Evolutionary conservation across 2,329 filamentous ascomycete genomes (phyloP), one percentile per base, ranked within the genome.

Genomic region (Botrytis medusae): DNA sequence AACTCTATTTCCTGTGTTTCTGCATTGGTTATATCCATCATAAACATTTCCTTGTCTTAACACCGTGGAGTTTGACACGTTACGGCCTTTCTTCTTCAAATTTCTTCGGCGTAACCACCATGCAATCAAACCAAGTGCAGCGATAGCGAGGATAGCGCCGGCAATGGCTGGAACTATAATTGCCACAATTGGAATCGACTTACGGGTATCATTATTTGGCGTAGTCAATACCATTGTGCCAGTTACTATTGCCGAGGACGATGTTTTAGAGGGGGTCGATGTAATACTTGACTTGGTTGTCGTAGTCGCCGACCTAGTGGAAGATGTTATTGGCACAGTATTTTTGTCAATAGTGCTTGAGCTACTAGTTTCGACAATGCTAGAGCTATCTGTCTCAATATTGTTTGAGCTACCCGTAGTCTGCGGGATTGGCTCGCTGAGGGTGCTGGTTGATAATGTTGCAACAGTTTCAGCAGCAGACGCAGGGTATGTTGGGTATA

Each of bases 31-130:
- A 8, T 67, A 4, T 7, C 44, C 22, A 29, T 42, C 16, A 42
- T 44, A 37, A 18, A 42, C 5, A 20, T 29, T 12, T 29, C 25
- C 32, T 14, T 16, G 48, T 20, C n/a, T 20, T 32, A 18, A 20
- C 42, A 29, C 37, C 20, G 5, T 32, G 29, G n/a, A 20, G 18
- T 16, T 4, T 10, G 18, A 57, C 8, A 20, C 12, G 34, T n/a
- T 40, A 3, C 44, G 42, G 10, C 54, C n/a, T 63, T n/a, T 40
- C 16, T 67, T 68, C 37, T 42, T 57, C 18, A 37, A 57, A 40
- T 32, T 69, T 5, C 48, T 48, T 69, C 48, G 40, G 14, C 37
- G 65, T 57, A 57, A 57, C n/a, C 48, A 57, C 48, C 65, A 69
- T 69, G 25, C 16, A 10, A 69, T 48, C 2, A 57, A 34, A 29